Conservation (phyloP, 1,284 basidiomycete genomes). For the Trametes versicolor region DNA sequence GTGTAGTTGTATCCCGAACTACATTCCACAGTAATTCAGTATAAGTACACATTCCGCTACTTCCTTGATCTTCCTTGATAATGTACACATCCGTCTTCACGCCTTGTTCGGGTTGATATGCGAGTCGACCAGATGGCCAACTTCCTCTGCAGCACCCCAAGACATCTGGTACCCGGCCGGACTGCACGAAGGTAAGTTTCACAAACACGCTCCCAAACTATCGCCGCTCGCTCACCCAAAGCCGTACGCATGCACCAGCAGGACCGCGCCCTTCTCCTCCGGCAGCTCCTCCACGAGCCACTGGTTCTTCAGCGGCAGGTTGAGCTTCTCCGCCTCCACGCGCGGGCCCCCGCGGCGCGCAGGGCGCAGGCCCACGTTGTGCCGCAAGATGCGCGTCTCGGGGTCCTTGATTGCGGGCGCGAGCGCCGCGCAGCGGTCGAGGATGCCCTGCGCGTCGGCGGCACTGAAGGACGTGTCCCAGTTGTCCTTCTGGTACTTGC, state of each 20-base stretch:
- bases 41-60: background rate
- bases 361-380: conserved; percentile 79
- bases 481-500: conserved; percentile 58
- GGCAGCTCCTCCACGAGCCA: conserved; percentile 42
- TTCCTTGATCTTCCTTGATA: background rate
- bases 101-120: conserved; percentile 20
- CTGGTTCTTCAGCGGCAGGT: conserved; percentile 48
- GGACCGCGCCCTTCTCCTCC: conserved; percentile 53
- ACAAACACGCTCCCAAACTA: background rate
- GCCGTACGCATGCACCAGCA: conserved; percentile 79
- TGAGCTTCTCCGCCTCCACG: conserved; percentile 67
- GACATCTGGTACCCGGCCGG: conserved; percentile 78
- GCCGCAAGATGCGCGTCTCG: conserved; percentile 58
- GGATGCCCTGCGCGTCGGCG: conserved; percentile 53
- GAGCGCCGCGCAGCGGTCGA: conserved; percentile 52
- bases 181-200: conserved; percentile 53
- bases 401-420: conserved; percentile 49
- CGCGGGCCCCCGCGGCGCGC: conserved; percentile 74
- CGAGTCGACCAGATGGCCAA: conserved; percentile 35
- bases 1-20: background rate
- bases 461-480: conserved; percentile 61
- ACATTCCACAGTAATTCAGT: background rate
- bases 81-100: background rate
- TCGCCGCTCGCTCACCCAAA: conserved; percentile 48
- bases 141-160: conserved; percentile 73